phyloP scores from a whole-genome alignment of 805 yeast genomes.

The Lipomyces sp. region DNA sequence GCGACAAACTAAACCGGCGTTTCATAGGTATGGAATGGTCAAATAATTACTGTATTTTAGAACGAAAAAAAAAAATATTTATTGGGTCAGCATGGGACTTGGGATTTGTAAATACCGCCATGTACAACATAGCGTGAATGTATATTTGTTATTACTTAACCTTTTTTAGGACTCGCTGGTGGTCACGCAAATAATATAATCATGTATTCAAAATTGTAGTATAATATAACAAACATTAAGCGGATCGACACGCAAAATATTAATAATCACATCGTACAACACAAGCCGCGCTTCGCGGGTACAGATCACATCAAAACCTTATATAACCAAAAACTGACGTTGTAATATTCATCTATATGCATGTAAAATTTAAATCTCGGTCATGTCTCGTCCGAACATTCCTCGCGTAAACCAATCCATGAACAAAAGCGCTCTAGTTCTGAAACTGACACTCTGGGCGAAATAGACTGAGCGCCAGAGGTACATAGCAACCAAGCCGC shows the following conservation, averaged over 20 bases:
- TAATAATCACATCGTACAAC: background rate
- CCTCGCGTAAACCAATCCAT: slow-evolving; percentile 67
- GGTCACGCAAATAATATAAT: background rate
- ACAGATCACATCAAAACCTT: background rate
- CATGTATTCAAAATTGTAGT: background rate
- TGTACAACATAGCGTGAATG: background rate
- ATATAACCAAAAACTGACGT: background rate
- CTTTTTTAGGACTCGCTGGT: background rate
- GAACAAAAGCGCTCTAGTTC: slow-evolving; percentile 65
- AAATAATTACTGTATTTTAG: slow-evolving; percentile 3
- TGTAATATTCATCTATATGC: background rate
- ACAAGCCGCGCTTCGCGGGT: background rate
- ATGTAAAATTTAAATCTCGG: slow-evolving; percentile 23
- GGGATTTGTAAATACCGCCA: background rate
- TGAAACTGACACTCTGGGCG: slow-evolving; percentile 66
- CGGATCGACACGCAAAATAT: background rate
- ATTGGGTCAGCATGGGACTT: background rate
- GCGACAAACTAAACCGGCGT: background rate
- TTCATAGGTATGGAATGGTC: background rate
- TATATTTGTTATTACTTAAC: background rate
- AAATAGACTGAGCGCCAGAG: slow-evolving; percentile 74
- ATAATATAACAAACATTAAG: background rate
- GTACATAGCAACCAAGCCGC: slow-evolving; percentile 73
- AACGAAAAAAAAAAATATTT: background rate
- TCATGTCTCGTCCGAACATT: slow-evolving; percentile 38